Conservation (phyloP, 495 filamentous ascomycete genomes). For the Aspergillus coremiiformis region DNA sequence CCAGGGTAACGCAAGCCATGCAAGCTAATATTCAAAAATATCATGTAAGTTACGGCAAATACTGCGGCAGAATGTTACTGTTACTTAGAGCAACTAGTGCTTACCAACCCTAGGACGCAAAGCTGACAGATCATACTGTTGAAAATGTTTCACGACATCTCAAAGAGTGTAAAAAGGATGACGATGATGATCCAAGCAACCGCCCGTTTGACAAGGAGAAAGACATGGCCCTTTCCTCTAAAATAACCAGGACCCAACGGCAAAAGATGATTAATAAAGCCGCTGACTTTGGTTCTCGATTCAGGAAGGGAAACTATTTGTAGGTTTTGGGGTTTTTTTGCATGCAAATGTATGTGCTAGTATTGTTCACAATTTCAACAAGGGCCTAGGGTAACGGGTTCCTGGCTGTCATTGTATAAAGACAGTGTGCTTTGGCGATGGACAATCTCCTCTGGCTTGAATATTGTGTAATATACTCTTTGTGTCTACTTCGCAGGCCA, state of each 20-base stretch:
- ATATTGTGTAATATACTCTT: too few relatives aligned
- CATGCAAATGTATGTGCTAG: too few relatives aligned
- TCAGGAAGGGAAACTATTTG: constrained; percentile 61
- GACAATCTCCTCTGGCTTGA: too few relatives aligned
- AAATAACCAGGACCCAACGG: constrained; percentile 65
- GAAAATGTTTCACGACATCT: constrained; percentile 40
- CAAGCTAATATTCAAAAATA: constrained; percentile 51
- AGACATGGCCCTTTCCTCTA: constrained; percentile 74
- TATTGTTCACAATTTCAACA: too few relatives aligned
- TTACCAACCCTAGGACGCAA: constrained; percentile 40
- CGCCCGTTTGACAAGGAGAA: constrained; percentile 89
- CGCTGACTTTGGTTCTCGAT: constrained; percentile 74
- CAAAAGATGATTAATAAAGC: constrained; percentile 75
- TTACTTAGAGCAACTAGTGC: not conserved
- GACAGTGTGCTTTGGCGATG: too few relatives aligned
- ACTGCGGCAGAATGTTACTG: not conserved
- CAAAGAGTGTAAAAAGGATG: constrained; percentile 54
- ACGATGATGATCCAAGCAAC: constrained; percentile 88
- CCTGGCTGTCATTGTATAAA: too few relatives aligned
- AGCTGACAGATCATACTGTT: constrained; percentile 56
- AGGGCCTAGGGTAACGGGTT: too few relatives aligned
- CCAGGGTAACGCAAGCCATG: constrained; percentile 34
- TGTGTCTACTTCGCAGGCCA: too few relatives aligned
- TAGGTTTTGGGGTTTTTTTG: too few relatives aligned
- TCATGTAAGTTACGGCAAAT: constrained; percentile 34